phyloP scores from a whole-genome alignment of 2,329 filamentous ascomycete species.

The Fusarium caatingaense region DNA sequence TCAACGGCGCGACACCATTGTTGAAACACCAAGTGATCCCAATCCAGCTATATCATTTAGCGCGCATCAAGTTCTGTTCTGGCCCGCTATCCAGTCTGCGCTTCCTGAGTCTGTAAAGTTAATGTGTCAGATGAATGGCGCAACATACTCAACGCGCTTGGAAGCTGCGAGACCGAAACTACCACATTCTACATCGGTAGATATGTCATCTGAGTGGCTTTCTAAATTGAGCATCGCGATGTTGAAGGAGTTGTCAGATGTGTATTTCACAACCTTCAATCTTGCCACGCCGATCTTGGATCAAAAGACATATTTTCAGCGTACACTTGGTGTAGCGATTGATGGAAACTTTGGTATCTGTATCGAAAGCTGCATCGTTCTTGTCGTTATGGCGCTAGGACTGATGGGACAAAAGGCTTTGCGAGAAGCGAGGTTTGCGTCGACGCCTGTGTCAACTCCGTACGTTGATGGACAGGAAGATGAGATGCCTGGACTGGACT shows the following conservation, averaged over 20 bases:
- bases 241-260: conserved; percentile 28
- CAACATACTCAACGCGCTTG: conserved; percentile 6
- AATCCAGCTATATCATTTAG: conserved; percentile 31
- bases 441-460: not conserved
- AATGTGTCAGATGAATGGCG: conserved; percentile 29
- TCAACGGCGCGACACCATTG: conserved; percentile 7
- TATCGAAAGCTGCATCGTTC: conserved; percentile 27
- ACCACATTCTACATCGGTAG: conserved; percentile 3
- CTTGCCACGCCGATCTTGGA: conserved; percentile 25
- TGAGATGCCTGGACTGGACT: conserved; percentile 19
- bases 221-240: conserved; percentile 8
- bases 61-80: conserved; percentile 22
- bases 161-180: conserved; percentile 22
- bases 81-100: conserved; percentile 17
- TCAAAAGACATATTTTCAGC: conserved; percentile 36
- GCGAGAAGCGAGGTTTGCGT: conserved; percentile 5
- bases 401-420: conserved; percentile 17
- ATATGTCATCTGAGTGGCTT: conserved; percentile 10
- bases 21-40: conserved; percentile 9
- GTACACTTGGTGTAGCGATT: conserved; percentile 24
- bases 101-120: conserved; percentile 25
- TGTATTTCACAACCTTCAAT: conserved; percentile 32
- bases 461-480: not conserved
- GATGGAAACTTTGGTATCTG: conserved; percentile 31
- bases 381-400: conserved; percentile 26